These are phyloP conservation scores for Millerozyma acaciae DNA, from an alignment of 805 yeast species.

Conservation along the genomic window DNA sequence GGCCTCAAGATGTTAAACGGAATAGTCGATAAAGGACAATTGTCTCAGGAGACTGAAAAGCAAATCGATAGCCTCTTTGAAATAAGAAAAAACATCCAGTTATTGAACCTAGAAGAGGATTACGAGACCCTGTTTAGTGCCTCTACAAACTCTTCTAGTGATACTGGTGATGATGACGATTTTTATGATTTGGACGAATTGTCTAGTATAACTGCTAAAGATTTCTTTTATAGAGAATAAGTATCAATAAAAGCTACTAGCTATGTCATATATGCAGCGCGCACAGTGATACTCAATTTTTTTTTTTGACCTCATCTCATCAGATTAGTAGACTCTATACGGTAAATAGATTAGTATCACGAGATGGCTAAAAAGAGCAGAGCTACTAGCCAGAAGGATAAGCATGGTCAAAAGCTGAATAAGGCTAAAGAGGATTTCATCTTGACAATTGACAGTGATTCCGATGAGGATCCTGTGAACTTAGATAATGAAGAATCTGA, in stretches of 20 bases:
- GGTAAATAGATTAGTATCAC: background rate
- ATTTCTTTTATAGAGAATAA: constrained; percentile 1
- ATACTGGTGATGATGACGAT: constrained; percentile 25
- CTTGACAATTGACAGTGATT: constrained; percentile 76
- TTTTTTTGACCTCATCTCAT: constrained; percentile 13
- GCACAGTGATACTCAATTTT: constrained; percentile 7
- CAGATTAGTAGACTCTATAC: background rate
- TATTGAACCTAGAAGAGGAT: constrained; percentile 30
- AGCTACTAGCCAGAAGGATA: constrained; percentile 3
- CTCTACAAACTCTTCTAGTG: constrained; percentile 6
- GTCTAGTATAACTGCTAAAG: constrained; percentile 8
- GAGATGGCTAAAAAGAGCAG: constrained; percentile 4
- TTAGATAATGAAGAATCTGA: constrained; percentile 22
- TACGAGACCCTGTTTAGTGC: constrained; percentile 5
- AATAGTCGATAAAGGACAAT: constrained; percentile 24
- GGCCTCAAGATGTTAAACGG: constrained; percentile 56
- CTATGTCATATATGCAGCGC: too few relatives aligned
- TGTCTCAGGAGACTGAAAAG: constrained; percentile 34
- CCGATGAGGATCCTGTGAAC: constrained; percentile 40
- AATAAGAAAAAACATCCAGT: constrained; percentile 38
- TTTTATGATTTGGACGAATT: constrained; percentile 17
- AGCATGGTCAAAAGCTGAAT: too few relatives aligned
- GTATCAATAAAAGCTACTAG: background rate
- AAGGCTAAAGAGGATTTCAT: constrained; percentile 54
- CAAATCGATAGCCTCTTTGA: constrained; percentile 33